These are phyloP conservation scores for Cadophora luteo-olivacea DNA, from an alignment of 2,329 filamentous ascomycete genomes.

Conservation along the genomic window DNA sequence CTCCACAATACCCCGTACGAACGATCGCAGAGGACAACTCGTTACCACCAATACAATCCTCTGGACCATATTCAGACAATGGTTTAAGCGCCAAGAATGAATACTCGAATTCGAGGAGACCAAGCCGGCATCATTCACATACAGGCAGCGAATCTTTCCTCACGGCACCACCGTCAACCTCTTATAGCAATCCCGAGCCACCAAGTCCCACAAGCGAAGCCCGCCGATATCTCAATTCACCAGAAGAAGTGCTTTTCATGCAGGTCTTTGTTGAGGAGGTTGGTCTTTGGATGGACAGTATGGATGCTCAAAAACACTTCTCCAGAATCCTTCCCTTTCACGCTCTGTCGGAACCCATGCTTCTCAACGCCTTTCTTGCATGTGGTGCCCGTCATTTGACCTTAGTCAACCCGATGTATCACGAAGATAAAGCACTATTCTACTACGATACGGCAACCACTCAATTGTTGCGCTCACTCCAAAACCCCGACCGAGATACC, in stretches of 20 bases:
- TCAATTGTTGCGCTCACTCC: slow-evolving; percentile 75
- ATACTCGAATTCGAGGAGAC: slow-evolving; percentile 38
- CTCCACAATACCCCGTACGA: slow-evolving; percentile 37
- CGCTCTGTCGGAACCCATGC: slow-evolving; percentile 82
- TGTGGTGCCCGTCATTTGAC: slow-evolving; percentile 86
- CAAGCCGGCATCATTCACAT: slow-evolving; percentile 44
- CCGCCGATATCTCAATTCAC: slow-evolving; percentile 71
- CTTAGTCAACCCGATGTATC: slow-evolving; percentile 71
- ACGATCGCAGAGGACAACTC: slow-evolving; percentile 37
- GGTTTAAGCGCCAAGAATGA: slow-evolving; percentile 38
- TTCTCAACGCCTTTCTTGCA: slow-evolving; percentile 86
- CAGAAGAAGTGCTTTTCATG: slow-evolving; percentile 87
- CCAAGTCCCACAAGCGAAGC: slow-evolving; percentile 51
- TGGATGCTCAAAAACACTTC: slow-evolving; percentile 88
- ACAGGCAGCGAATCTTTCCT: slow-evolving; percentile 44
- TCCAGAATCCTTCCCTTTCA: slow-evolving; percentile 83
- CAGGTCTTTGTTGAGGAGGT: slow-evolving; percentile 92
- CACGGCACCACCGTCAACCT: slow-evolving; percentile 48
- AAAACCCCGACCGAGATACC: slow-evolving; percentile 85
- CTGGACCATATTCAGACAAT: slow-evolving; percentile 37
- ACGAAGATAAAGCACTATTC: slow-evolving; percentile 77
- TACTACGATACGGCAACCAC: slow-evolving; percentile 89
- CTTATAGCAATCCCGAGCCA: slow-evolving; percentile 43
- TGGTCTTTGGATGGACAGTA: slow-evolving; percentile 91
- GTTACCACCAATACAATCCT: slow-evolving; percentile 42